Percentiles rank a stretch among this genome's conserved stretches.
Conservation (phyloP, 1,284 basidiomycete species). For the Moesziomyces globuligerus region DNA sequence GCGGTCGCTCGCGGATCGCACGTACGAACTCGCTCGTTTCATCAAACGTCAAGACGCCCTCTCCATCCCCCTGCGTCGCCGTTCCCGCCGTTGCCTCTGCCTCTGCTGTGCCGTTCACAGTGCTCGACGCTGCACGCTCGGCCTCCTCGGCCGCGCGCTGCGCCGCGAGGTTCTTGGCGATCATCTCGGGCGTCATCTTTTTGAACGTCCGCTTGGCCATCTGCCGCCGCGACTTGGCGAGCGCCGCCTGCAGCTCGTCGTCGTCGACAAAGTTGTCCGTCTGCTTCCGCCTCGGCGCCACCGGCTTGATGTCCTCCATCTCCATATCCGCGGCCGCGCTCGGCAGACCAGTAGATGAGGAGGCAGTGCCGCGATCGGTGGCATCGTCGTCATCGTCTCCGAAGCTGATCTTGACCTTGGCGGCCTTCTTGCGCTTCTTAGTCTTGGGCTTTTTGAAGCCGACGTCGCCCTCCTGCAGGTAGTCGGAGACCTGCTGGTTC, state of each 20-base stretch:
- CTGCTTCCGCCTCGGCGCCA: conserved; percentile 10
- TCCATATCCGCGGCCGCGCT: conserved; percentile 68
- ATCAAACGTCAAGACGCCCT: conserved; percentile 79
- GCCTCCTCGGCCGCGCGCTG: conserved; percentile 75
- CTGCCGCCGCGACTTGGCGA: conserved; percentile 84
- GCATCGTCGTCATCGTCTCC: conserved; percentile 72
- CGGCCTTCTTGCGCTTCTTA: conserved; percentile 87
- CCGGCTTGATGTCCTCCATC: conserved; percentile 72
- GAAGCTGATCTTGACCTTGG: conserved; percentile 76
- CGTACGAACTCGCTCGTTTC: conserved; percentile 97
- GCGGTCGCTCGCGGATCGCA: conserved; percentile 75
- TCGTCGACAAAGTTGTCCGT: conserved; percentile 87
- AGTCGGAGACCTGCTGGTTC: conserved; percentile 85
- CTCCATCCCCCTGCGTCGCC: conserved; percentile 6
- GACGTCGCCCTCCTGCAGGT: conserved; percentile 86
- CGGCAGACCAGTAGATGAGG: conserved; percentile 34
- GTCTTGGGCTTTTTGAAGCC: conserved; percentile 91
- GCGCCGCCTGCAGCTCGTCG: conserved; percentile 93
- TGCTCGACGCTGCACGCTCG: conserved; percentile 69
- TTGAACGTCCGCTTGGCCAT: conserved; percentile 79
- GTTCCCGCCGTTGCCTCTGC: conserved; percentile 5
- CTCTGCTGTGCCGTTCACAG: conserved; percentile 4
- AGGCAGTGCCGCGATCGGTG: conserved; percentile 37
- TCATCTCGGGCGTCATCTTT: conserved; percentile 83
- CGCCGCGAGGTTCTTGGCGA: conserved; percentile 77